Conservation (phyloP, 495 filamentous ascomycete species). For the Penicillium parvum region DNA sequence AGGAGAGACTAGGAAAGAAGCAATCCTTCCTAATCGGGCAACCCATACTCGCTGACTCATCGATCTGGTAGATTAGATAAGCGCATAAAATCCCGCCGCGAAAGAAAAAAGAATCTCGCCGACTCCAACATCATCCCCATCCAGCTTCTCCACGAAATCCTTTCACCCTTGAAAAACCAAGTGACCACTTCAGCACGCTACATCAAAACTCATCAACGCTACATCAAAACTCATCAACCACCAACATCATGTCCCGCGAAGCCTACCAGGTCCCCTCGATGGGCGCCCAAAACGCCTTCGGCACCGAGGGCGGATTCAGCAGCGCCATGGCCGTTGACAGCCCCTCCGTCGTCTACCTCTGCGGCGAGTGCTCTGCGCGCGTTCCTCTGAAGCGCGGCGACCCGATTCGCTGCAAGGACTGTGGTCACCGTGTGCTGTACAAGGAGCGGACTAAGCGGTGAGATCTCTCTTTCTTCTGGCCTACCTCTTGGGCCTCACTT, state of each 20-base stretch:
- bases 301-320: conserved; percentile 25
- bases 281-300: conserved; percentile 37
- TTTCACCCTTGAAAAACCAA: background rate
- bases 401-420: conserved; percentile 91
- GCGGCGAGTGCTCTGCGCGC: conserved; percentile 85
- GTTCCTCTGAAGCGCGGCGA: conserved; percentile 79
- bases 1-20: background rate
- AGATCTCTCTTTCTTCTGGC: conserved; percentile 24
- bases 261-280: conserved; percentile 46
- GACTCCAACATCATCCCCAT: background rate
- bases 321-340: conserved; percentile 29
- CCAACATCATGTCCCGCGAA: conserved; percentile 43
- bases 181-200: background rate
- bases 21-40: background rate
- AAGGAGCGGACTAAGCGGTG: conserved; percentile 98
- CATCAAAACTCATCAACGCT: background rate
- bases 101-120: conserved; percentile 20
- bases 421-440: conserved; percentile 92
- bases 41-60: background rate
- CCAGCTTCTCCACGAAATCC: background rate
- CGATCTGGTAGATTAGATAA: background rate
- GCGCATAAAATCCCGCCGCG: conserved; percentile 4
- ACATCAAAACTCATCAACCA: background rate
- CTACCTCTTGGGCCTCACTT: background rate
- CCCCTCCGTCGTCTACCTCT: conserved; percentile 72